A percentile compares a stretch with the other conserved stretches of the same genome.
phyloP scores from a whole-genome alignment of 2,329 filamentous ascomycete species.

The Ophiobolus disseminans region DNA sequence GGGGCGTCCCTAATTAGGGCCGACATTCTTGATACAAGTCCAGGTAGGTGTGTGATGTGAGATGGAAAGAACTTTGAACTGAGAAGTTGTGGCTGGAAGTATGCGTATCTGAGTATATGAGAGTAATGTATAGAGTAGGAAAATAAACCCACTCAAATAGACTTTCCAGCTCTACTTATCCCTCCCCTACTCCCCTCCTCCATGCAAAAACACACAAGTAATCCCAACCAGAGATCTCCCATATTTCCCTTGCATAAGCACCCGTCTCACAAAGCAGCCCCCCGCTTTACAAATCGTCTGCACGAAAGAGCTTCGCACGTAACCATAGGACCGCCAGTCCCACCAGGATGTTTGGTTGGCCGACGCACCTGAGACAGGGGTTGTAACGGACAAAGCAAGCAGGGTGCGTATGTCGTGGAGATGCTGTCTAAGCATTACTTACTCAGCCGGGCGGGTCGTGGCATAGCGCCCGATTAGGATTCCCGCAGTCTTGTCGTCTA shows the following conservation, averaged over 20 bases:
- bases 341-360: not conserved
- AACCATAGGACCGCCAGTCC: not conserved
- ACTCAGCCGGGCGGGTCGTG: not conserved
- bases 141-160: no score
- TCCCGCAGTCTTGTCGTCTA: not conserved
- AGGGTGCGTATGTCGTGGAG: not conserved
- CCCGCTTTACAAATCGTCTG: conserved; percentile 3
- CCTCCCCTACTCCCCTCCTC: not conserved
- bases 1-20: conserved; percentile 63
- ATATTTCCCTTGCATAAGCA: not conserved
- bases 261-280: conserved; percentile 5
- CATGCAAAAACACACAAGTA: no score
- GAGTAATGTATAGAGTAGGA: not conserved
- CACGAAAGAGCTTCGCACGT: not conserved
- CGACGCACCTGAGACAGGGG: not conserved
- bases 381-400: not conserved
- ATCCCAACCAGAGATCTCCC: not conserved
- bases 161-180: no score
- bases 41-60: not conserved
- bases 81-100: not conserved
- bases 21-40: conserved; percentile 29
- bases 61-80: not conserved
- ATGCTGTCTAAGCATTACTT: not conserved
- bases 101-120: not conserved
- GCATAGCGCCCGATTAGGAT: not conserved